Conservation (phyloP, 495 filamentous ascomycete genomes). For the Venustampulla echinocandica region DNA sequence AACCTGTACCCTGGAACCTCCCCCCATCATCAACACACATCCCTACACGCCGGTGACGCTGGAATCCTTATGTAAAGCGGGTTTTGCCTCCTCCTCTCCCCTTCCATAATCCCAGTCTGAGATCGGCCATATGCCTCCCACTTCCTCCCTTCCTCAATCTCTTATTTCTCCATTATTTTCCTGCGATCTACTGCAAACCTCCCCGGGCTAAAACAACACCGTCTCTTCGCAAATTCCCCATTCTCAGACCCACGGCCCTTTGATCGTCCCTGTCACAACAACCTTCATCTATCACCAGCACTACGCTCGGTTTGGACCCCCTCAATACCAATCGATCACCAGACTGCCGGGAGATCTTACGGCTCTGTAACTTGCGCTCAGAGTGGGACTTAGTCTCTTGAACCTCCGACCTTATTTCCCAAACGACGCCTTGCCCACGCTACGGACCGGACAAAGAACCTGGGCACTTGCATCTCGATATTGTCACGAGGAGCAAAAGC, state of each 20-base stretch:
- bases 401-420: too few species aligned
- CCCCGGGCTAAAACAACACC: neutral
- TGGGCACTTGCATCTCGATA: conserved; percentile 9
- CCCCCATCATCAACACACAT: too few species aligned
- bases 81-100: conserved; percentile 17
- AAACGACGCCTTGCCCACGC: neutral
- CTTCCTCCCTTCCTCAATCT: conserved; percentile 12
- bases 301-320: too few species aligned
- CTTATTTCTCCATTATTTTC: conserved; percentile 7
- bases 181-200: neutral
- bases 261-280: conserved; percentile 9
- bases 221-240: neutral
- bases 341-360: conserved; percentile 13
- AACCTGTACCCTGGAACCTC: too few species aligned
- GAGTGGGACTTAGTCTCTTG: too few species aligned
- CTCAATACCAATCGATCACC: conserved; percentile 12
- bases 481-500: conserved; percentile 8
- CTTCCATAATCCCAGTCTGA: too few species aligned
- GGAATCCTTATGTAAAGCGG: conserved; percentile 23
- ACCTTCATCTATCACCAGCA: neutral
- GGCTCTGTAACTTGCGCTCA: conserved; percentile 8
- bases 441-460: neutral
- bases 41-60: conserved; percentile 15
- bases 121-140: conserved; percentile 23
- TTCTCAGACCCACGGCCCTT: conserved; percentile 9